Evolutionary conservation across 1,139 yeast genomes (phyloP), one percentile per base, ranked within the genome.

Genomic region (Nadsonia commutata): DNA sequence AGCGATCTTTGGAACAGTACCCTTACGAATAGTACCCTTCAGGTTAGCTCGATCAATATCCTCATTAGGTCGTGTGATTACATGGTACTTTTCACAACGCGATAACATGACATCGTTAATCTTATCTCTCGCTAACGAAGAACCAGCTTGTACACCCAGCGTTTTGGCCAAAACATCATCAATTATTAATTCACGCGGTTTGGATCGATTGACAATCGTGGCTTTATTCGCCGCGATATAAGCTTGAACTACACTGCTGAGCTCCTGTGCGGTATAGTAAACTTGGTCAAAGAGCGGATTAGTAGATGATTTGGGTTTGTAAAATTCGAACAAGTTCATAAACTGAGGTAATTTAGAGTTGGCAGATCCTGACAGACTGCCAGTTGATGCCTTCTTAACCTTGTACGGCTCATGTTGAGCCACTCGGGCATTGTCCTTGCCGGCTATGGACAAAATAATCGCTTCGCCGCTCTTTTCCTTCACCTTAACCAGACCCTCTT

Each of bases 391-490:
- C 49, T 62, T 68, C 51, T 58, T 65, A 21, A 67, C 67, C 48
- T 66, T 72, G 55, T 82, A 85, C 2, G 88, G 72, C 2, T 72
- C 78, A 60, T 83, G 84, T 39, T 68, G 69, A 40, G 68, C 72
- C 19, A 85, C 63, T 20, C 63, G 64, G 8, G 69, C 72, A 48
- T 73, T 70, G 0, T 68, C 68, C 41, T 69, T 68, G 2, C 74
- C 74, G 13, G 74, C 67, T 2, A 72, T 54, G 2, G 72, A 65
- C 7, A 70, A 66, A 13, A 86, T 65, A 0, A 73, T 70, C 23
- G 84, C 64, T 54, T 82, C 94, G 48, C 88, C 93, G 19, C 71
- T 81, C 53, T 84, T 81, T 9, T 90, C 94, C 52, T 84, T 83
- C 16, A 78, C 62, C 44, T 72, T 73, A 21, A 84, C 51, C 46